Evolutionary conservation across 1,284 basidiomycete species (phyloP).

Genomic region (Malassezia equina): DNA sequence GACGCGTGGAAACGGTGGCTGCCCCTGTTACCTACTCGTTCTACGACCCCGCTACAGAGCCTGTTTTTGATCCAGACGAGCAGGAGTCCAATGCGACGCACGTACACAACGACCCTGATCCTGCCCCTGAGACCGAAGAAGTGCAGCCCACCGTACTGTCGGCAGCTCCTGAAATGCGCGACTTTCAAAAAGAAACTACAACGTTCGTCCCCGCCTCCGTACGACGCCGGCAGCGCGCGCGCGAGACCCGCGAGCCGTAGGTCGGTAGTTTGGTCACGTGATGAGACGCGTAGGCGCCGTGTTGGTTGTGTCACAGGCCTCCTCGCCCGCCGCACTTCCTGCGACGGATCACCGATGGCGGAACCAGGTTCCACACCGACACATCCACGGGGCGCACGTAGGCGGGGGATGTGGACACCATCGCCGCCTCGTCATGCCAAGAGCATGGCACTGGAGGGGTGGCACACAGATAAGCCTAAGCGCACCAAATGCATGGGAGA

Average conservation of each 20-base stretch:
- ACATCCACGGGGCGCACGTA: not conserved
- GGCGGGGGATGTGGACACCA: not conserved
- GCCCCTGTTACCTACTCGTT: not conserved
- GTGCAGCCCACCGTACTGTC: constrained; percentile 20
- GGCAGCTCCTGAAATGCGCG: constrained; percentile 41
- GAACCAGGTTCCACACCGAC: not conserved
- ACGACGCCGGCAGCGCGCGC: not conserved
- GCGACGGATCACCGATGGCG: not conserved
- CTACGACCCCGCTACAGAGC: not conserved
- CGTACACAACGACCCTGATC: not conserved
- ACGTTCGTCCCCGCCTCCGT: constrained; percentile 33
- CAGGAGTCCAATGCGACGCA: not conserved
- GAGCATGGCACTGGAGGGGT: not conserved
- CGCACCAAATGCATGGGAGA: not conserved
- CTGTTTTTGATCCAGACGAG: not conserved
- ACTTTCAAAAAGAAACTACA: constrained; percentile 40
- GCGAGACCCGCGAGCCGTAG: not conserved
- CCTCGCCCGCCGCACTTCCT: not conserved
- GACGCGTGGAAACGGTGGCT: not conserved
- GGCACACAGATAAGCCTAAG: not conserved
- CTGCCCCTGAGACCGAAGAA: not conserved
- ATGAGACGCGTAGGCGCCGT: not conserved
- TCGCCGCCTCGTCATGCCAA: not conserved
- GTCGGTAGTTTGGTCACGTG: constrained; percentile 5
- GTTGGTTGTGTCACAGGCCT: not conserved